Evolutionary conservation across 164 flowering plant genomes (phyloP).

Genomic region (Taxillus chinensis): DNA sequence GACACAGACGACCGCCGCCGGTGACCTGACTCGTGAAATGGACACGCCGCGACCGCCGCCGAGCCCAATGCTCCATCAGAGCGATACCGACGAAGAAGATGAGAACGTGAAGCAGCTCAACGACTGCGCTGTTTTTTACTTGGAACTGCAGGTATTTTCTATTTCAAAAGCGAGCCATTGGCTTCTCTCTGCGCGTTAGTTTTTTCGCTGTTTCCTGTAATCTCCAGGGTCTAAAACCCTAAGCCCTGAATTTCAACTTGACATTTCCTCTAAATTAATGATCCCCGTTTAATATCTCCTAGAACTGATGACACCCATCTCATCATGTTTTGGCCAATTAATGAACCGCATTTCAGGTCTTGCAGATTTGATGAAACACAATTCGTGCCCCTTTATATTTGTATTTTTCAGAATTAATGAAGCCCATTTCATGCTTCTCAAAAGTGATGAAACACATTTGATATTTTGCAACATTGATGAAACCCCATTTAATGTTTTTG

Average conservation of each 20-base stretch:
- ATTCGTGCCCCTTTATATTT: too few species aligned
- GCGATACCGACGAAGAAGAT: conserved; percentile 72
- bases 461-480: too few species aligned
- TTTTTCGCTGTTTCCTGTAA: not conserved
- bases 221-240: conserved; percentile 17
- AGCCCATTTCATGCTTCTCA: too few species aligned
- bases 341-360: too few species aligned
- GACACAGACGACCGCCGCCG: too few species aligned
- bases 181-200: not conserved
- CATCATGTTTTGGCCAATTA: too few species aligned
- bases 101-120: conserved; percentile 79
- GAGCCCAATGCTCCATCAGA: conserved; percentile 36
- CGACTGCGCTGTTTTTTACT: conserved; percentile 63
- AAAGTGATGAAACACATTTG: too few species aligned
- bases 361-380: too few species aligned
- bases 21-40: not conserved
- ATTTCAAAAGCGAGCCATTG: not conserved
- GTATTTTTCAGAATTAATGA: too few species aligned
- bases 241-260: conserved; percentile 9
- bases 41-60: conserved; percentile 6
- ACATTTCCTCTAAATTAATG: not conserved
- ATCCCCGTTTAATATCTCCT: too few species aligned
- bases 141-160: conserved; percentile 58
- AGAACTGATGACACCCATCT: too few species aligned
- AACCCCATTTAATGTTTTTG: too few species aligned